Conservation (phyloP, 1,284 basidiomycete genomes). For the Rhodotorula sp. region DNA sequence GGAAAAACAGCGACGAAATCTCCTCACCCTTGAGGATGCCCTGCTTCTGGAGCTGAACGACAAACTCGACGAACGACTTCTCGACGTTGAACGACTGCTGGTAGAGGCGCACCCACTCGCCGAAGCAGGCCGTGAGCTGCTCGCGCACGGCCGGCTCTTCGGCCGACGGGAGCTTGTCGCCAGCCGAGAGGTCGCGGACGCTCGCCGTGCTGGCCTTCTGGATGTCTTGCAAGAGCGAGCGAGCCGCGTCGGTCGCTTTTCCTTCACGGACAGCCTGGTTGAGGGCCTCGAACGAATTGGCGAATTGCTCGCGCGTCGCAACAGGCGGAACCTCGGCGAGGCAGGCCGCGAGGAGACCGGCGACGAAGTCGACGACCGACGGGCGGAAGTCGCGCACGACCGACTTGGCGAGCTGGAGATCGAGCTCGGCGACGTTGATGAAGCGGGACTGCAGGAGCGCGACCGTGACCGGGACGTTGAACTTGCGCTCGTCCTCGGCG, state of each 20-base stretch:
- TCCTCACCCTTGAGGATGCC: conserved; percentile 96
- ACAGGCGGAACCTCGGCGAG: conserved; percentile 71
- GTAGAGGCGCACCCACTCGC: conserved; percentile 92
- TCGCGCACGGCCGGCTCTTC: conserved; percentile 49
- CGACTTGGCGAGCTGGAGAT: conserved; percentile 87
- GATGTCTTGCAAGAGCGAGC: conserved; percentile 41
- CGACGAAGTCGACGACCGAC: conserved; percentile 76
- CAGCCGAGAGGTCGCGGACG: conserved; percentile 22
- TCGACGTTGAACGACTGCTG: conserved; percentile 81
- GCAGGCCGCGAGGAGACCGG: conserved; percentile 82
- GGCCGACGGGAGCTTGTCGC: conserved; percentile 16
- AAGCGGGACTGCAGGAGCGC: conserved; percentile 81
- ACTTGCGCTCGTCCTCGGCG: conserved; percentile 97
- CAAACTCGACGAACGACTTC: conserved; percentile 95
- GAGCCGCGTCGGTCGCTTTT: conserved; percentile 71
- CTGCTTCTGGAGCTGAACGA: conserved; percentile 92
- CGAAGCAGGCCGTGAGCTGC: conserved; percentile 60
- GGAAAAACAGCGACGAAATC: conserved; percentile 95
- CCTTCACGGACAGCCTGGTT: conserved; percentile 68
- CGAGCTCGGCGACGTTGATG: conserved; percentile 75
- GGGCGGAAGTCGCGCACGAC: conserved; percentile 72
- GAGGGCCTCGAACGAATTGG: conserved; percentile 78
- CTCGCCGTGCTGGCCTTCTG: conserved; percentile 23
- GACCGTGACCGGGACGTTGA: conserved; percentile 90
- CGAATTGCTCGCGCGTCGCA: conserved; percentile 75